These are phyloP conservation scores for Athelia sp. DNA, from an alignment of 1,284 basidiomycete species.

Conservation along the genomic window DNA sequence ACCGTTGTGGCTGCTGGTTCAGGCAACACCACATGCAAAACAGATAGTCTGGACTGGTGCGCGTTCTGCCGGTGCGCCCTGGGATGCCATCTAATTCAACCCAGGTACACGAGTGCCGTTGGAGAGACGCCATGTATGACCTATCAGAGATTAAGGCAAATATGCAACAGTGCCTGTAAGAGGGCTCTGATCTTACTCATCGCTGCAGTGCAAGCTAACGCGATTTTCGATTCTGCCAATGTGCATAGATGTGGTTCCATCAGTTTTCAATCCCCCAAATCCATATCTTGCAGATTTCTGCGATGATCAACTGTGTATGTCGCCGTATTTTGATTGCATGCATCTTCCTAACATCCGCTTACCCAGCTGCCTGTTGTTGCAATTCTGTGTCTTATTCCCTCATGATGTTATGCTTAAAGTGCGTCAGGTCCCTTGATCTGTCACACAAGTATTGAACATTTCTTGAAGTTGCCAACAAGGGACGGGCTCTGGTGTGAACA, in stretches of 20 bases:
- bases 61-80: constrained; percentile 10
- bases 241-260: constrained; percentile 2
- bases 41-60: constrained; percentile 12
- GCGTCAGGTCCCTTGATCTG: background rate
- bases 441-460: background rate
- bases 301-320: constrained; percentile 13
- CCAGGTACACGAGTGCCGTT: constrained; percentile 6
- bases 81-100: constrained; percentile 4
- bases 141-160: constrained; percentile 14
- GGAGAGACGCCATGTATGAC: constrained; percentile 5
- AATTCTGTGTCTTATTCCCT: constrained; percentile 15
- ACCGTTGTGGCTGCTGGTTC: no score
- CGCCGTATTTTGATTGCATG: background rate
- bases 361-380: constrained; percentile 14
- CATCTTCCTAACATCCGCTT: background rate
- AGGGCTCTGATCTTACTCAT: background rate
- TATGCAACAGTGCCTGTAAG: constrained; percentile 13
- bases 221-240: background rate
- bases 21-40: constrained; percentile 8
- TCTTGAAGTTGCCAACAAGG: constrained; percentile 11
- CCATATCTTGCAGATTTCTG: constrained; percentile 11
- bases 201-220: background rate
- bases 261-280: constrained; percentile 1
- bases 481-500: background rate
- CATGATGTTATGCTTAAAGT: constrained; percentile 20